Conservation (phyloP, 495 filamentous ascomycete species). For the Lasiosphaeris hirsuta region DNA sequence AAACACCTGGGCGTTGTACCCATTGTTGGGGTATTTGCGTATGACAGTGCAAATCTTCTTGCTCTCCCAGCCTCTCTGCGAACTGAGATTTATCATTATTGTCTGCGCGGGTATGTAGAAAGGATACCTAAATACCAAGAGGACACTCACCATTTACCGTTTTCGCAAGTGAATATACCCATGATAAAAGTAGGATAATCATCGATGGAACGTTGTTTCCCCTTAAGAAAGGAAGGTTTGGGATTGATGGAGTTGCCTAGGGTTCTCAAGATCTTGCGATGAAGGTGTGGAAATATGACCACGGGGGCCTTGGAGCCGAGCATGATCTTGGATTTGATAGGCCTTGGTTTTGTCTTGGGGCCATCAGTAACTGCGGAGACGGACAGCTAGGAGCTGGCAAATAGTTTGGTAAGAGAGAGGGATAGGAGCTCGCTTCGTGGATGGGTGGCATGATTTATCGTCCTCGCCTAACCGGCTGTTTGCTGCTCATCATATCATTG, state of each 20-base stretch:
- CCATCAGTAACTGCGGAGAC: background rate
- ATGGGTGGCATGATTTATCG: background rate
- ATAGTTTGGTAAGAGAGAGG: background rate
- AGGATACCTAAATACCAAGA: background rate
- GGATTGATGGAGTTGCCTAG: background rate
- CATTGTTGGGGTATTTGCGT: conserved; percentile 19
- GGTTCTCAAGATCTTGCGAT: background rate
- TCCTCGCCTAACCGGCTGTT: too few species aligned
- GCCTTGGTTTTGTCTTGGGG: background rate
- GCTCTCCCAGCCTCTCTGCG: conserved; percentile 33
- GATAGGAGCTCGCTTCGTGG: background rate
- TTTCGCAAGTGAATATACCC: background rate
- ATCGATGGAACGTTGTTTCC: background rate
- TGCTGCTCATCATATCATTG: too few species aligned
- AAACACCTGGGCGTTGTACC: conserved; percentile 31
- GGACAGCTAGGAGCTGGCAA: background rate
- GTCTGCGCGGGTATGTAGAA: background rate
- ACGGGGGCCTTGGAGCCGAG: background rate
- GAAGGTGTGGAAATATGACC: background rate
- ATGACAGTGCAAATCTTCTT: conserved; percentile 28
- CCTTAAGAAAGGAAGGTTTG: background rate
- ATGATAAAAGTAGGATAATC: background rate
- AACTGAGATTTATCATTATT: conserved; percentile 1
- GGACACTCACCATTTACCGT: background rate
- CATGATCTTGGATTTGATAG: background rate